Evolutionary conservation across 192 early-diverging fungal species (phyloP).

Genomic region (Spinellus fusiger): DNA sequence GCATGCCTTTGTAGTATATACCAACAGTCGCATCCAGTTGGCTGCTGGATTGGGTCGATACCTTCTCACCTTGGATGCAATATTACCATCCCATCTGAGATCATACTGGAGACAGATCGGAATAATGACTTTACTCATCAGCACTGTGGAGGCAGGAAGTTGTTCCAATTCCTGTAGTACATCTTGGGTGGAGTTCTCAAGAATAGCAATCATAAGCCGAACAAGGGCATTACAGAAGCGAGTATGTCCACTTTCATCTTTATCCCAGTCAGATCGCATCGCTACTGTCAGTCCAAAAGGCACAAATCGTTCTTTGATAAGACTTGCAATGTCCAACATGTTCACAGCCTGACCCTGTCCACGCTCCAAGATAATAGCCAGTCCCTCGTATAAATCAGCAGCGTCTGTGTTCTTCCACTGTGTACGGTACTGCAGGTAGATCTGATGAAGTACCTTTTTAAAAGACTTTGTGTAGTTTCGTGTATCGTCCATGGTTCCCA

Average conservation of each 20-base stretch:
- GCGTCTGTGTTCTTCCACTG: constrained; percentile 43
- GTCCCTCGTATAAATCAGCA: constrained; percentile 40
- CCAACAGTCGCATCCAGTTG: constrained; percentile 23
- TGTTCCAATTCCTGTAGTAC: constrained; percentile 40
- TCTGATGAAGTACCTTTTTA: constrained; percentile 19
- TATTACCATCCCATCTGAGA: constrained; percentile 13
- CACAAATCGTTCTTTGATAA: constrained; percentile 39
- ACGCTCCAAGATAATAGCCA: constrained; percentile 31
- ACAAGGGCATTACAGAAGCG: constrained; percentile 40
- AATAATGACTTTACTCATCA: constrained; percentile 45
- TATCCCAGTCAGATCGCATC: constrained; percentile 36
- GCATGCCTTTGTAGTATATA: constrained; percentile 18
- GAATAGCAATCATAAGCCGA: constrained; percentile 41
- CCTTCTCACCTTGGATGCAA: neutral
- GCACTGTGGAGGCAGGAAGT: constrained; percentile 30
- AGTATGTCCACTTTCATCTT: constrained; percentile 22
- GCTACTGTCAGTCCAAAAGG: constrained; percentile 30
- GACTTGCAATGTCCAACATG: constrained; percentile 26
- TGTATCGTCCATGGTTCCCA: constrained; percentile 11
- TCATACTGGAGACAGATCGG: constrained; percentile 47
- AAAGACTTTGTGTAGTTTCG: constrained; percentile 21
- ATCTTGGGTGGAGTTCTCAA: constrained; percentile 39
- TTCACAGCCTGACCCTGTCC: constrained; percentile 24
- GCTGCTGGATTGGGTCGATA: constrained; percentile 6
- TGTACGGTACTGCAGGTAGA: constrained; percentile 23